phyloP scores from a whole-genome alignment of 1,284 basidiomycete species.

The Grifola frondosa region DNA sequence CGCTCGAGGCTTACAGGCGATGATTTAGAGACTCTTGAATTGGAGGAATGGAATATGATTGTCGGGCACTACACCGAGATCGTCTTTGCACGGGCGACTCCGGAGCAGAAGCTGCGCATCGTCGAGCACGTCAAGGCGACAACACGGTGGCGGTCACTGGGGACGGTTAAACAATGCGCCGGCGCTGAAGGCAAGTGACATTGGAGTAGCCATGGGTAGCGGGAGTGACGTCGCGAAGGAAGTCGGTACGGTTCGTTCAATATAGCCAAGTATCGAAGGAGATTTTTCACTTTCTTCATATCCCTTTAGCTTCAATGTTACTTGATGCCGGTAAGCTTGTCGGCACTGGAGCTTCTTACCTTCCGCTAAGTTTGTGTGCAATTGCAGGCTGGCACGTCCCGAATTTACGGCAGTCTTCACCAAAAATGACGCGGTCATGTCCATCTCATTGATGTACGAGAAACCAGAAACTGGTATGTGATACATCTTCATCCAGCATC shows the following conservation, averaged over 20 bases:
- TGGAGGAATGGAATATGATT: constrained; percentile 46
- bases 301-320: constrained; percentile 42
- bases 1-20: constrained; percentile 48
- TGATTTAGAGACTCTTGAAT: constrained; percentile 46
- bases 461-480: constrained; percentile 47
- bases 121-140: constrained; percentile 56
- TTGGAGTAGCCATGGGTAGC: constrained; percentile 52
- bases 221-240: constrained; percentile 48
- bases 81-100: constrained; percentile 71
- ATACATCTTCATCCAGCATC: constrained; percentile 28
- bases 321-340: constrained; percentile 39
- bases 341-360: not conserved
- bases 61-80: constrained; percentile 57
- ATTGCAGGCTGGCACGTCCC: constrained; percentile 39
- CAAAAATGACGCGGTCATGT: constrained; percentile 53
- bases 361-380: too few species aligned
- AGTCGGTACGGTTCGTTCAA: constrained; percentile 30
- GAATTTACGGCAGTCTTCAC: constrained; percentile 68
- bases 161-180: constrained; percentile 72
- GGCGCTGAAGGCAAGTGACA: constrained; percentile 52
- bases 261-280: constrained; percentile 16
- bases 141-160: constrained; percentile 55
- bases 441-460: constrained; percentile 50
- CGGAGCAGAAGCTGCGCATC: constrained; percentile 69
- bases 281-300: not conserved